phyloP scores from a whole-genome alignment of 2,329 filamentous ascomycete genomes.

The Dothideomycetes sp. region DNA sequence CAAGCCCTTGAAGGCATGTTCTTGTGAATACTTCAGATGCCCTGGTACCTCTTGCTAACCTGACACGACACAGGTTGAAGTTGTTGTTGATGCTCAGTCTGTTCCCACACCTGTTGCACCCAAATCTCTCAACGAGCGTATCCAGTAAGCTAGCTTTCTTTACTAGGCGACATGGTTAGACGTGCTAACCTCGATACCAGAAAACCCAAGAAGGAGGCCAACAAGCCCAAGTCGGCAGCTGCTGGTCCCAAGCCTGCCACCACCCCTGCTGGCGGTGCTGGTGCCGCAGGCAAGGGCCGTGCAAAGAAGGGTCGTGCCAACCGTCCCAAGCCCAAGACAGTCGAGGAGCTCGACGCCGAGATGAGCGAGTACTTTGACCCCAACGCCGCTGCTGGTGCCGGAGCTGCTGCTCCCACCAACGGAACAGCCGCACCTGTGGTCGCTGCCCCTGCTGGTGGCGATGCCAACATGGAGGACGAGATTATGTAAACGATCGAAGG shows the following conservation, averaged over 20 bases:
- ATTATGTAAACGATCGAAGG: constrained; percentile 35
- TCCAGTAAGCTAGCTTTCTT: constrained; percentile 50
- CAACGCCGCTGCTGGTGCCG: constrained; percentile 29
- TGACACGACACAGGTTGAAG: constrained; percentile 61
- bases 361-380: constrained; percentile 89
- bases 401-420: constrained; percentile 36
- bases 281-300: constrained; percentile 44
- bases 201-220: constrained; percentile 25
- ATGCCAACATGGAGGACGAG: constrained; percentile 46
- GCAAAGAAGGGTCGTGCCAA: constrained; percentile 51
- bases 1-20: constrained; percentile 74
- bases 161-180: constrained; percentile 6
- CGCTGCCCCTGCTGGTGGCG: constrained; percentile 40
- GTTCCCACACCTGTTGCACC: constrained; percentile 58
- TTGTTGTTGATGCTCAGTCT: constrained; percentile 70
- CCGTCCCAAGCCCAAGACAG: constrained; percentile 73
- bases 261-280: constrained; percentile 52
- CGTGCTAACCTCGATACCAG: constrained; percentile 20
- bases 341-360: constrained; percentile 90
- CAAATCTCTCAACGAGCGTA: constrained; percentile 74
- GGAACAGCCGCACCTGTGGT: constrained; percentile 33
- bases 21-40: background rate
- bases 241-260: constrained; percentile 51
- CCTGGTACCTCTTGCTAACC: too few species aligned
- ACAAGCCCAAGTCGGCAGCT: constrained; percentile 17